A percentile compares a stretch with the other conserved stretches of the same genome.
These are phyloP conservation scores for Aechmea fasciata DNA, from an alignment of 176 grass and related monocot species.

Conservation along the genomic window DNA sequence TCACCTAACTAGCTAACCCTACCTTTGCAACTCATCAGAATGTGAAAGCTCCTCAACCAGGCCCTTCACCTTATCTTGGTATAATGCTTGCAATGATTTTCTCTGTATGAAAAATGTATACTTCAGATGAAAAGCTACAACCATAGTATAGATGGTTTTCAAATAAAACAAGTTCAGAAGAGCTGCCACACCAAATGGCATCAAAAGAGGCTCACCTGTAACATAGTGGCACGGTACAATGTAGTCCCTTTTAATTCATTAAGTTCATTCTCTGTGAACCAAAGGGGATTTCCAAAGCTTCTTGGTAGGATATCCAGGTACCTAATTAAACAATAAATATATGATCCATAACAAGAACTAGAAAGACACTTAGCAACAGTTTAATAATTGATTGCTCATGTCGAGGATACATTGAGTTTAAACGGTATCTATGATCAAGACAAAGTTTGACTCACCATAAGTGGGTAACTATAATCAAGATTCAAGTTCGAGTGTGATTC, in stretches of 20 bases:
- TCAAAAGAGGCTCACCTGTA: conserved; percentile 35
- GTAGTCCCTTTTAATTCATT: conserved; percentile 77
- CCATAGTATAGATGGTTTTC: background rate
- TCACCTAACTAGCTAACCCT: conserved; percentile 1
- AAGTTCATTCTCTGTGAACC: conserved; percentile 64
- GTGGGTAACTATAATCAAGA: too few species aligned
- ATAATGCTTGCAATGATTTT: conserved; percentile 45
- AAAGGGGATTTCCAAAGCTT: conserved; percentile 67
- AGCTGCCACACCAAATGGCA: background rate
- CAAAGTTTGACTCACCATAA: too few species aligned
- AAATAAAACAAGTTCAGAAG: background rate
- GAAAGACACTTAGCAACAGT: background rate
- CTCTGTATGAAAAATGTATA: conserved; percentile 35
- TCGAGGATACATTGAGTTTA: background rate
- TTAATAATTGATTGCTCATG: too few species aligned
- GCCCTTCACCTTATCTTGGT: conserved; percentile 56
- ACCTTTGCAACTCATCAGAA: conserved; percentile 46
- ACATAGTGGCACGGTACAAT: conserved; percentile 48
- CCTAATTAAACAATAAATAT: conserved; percentile 19
- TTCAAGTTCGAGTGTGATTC: too few species aligned
- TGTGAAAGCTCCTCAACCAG: conserved; percentile 63
- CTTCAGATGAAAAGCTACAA: background rate
- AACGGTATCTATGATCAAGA: too few species aligned
- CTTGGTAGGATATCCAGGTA: conserved; percentile 79
- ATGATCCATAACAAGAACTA: background rate